Percentiles rank a stretch among this genome's conserved stretches.
Conservation (phyloP, 202 grass and related monocot species). For the Saccharum hybrid region DNA sequence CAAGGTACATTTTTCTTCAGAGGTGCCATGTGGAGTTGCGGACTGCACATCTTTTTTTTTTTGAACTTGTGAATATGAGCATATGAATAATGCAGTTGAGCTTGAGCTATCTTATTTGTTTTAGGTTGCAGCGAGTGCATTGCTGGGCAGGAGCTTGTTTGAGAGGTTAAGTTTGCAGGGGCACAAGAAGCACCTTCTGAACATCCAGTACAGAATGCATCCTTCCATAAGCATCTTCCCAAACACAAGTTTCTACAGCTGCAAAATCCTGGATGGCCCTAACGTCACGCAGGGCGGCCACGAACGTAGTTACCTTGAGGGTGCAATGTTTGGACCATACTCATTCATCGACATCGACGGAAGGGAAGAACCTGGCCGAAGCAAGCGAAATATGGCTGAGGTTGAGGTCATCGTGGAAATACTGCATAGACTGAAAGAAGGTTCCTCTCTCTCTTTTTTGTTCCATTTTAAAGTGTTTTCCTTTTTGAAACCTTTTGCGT, state of each 20-base stretch:
- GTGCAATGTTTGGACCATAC: conserved; percentile 55
- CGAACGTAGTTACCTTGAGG: conserved; percentile 34
- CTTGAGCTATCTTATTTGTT: neutral
- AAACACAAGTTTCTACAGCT: conserved; percentile 50
- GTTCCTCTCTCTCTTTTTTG: neutral
- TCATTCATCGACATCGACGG: conserved; percentile 69
- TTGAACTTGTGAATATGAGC: too few relatives aligned
- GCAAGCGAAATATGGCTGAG: conserved; percentile 62
- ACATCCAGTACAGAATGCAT: conserved; percentile 82
- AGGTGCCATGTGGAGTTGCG: too few relatives aligned
- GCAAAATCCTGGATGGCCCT: conserved; percentile 54
- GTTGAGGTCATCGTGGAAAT: conserved; percentile 29
- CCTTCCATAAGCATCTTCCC: conserved; percentile 76
- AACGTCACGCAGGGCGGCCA: conserved; percentile 48
- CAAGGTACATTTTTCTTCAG: conserved; percentile 49
- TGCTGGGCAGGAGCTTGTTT: conserved; percentile 65
- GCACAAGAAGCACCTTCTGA: conserved; percentile 65
- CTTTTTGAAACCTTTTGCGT: neutral
- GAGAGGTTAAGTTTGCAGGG: conserved; percentile 66
- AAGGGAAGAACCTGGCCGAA: conserved; percentile 49
- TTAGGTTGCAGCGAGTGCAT: conserved; percentile 51
- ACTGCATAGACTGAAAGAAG: conserved; percentile 41
- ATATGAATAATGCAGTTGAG: too few relatives aligned
- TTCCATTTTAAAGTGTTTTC: neutral
- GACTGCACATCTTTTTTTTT: too few relatives aligned